phyloP scores from a whole-genome alignment of 371 early-diverging fungal species.

The Mucor piriformis region DNA sequence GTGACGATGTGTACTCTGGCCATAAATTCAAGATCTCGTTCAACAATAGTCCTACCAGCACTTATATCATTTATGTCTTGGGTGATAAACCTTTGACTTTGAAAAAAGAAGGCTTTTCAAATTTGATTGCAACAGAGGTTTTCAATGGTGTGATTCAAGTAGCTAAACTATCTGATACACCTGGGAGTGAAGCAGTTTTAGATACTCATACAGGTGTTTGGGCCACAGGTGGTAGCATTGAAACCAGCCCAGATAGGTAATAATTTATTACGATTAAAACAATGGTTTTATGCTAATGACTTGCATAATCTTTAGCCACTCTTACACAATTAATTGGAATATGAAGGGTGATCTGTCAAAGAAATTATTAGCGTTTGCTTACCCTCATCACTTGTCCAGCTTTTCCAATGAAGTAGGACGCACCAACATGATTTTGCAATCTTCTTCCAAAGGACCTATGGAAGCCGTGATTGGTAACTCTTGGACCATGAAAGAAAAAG shows the following conservation, averaged over 20 bases:
- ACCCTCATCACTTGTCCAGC: constrained; percentile 59
- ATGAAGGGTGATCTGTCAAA: constrained; percentile 30
- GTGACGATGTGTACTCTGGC: constrained; percentile 25
- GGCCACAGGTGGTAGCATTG: constrained; percentile 46
- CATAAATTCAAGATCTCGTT: constrained; percentile 42
- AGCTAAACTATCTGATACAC: constrained; percentile 45
- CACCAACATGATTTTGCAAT: constrained; percentile 35
- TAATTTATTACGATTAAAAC: not conserved
- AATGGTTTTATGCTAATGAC: too few relatives aligned
- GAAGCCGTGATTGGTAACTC: constrained; percentile 59
- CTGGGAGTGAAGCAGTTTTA: constrained; percentile 35
- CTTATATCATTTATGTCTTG: constrained; percentile 46
- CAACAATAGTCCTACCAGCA: constrained; percentile 40
- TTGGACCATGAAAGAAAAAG: constrained; percentile 61
- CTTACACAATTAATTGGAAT: constrained; percentile 55
- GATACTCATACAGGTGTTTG: constrained; percentile 52
- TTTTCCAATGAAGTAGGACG: constrained; percentile 26
- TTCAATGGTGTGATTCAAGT: constrained; percentile 57
- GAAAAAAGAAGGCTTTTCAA: constrained; percentile 16
- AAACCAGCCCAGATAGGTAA: constrained; percentile 19
- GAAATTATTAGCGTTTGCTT: constrained; percentile 46
- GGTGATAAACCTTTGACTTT: constrained; percentile 36
- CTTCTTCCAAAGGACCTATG: constrained; percentile 71
- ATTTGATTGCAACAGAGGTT: constrained; percentile 25
- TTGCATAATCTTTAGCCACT: too few relatives aligned